Conservation (phyloP, 805 yeast genomes). For the Zygotorulaspora sp. region DNA sequence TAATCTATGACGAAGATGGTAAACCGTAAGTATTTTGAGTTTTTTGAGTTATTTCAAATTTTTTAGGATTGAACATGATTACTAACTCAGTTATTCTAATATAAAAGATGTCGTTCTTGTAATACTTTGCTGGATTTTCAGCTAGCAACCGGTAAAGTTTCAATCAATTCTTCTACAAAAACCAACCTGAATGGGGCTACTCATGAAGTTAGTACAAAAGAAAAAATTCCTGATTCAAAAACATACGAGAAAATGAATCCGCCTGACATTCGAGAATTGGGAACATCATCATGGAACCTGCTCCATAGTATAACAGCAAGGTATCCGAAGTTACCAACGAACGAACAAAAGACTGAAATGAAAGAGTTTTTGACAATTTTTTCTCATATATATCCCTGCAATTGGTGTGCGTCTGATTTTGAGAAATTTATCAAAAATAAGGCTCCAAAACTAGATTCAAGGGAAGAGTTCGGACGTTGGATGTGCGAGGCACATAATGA, state of each 20-base stretch:
- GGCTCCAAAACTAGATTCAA: conserved; percentile 53
- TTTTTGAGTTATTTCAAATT: not conserved
- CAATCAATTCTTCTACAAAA: conserved; percentile 10
- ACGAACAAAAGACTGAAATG: conserved; percentile 65
- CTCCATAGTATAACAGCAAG: conserved; percentile 86
- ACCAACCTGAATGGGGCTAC: conserved; percentile 19
- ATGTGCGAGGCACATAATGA: conserved; percentile 91
- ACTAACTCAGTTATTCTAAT: conserved; percentile 12
- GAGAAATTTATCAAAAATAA: conserved; percentile 51
- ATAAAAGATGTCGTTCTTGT: conserved; percentile 75
- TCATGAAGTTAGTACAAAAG: conserved; percentile 12
- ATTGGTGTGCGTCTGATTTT: conserved; percentile 89
- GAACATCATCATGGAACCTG: conserved; percentile 88
- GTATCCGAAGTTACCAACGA: conserved; percentile 68
- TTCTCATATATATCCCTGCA: conserved; percentile 84
- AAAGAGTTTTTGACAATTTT: conserved; percentile 62
- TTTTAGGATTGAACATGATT: too few relatives aligned
- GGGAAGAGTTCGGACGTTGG: conserved; percentile 85
- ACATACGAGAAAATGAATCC: conserved; percentile 58
- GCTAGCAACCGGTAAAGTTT: conserved; percentile 43
- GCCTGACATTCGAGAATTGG: conserved; percentile 77
- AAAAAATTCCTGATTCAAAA: conserved; percentile 23
- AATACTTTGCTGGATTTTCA: conserved; percentile 78
- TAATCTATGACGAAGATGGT: conserved; percentile 79
- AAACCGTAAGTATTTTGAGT: conserved; percentile 67